Conservation (phyloP, 75 land plant genomes). For the Cryptomeria japonica region DNA sequence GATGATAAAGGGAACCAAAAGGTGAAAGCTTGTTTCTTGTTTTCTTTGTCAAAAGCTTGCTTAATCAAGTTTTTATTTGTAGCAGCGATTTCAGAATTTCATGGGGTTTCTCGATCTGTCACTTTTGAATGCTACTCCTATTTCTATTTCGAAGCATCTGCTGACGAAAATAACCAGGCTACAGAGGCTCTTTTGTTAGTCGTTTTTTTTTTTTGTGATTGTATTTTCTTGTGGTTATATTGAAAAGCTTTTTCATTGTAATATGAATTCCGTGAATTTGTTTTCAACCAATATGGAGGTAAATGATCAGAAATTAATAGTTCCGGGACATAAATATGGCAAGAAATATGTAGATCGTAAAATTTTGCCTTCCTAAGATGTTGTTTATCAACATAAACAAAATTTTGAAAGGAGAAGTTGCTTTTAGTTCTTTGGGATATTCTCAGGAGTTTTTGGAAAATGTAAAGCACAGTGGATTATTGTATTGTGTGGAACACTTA, state of each 20-base stretch:
- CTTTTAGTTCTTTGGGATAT: not conserved
- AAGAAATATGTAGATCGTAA: not conserved
- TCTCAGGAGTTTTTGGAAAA: not conserved
- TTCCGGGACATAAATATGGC: not conserved
- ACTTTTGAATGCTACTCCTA: not conserved
- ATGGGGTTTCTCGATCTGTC: not conserved
- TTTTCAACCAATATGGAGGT: not conserved
- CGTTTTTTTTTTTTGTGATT: not conserved
- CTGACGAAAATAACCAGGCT: not conserved
- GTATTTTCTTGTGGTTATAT: not conserved
- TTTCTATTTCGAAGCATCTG: not conserved
- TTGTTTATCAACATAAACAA: not conserved
- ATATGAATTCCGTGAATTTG: not conserved
- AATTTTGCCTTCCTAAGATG: not conserved
- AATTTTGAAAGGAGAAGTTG: not conserved
- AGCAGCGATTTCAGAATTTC: not conserved
- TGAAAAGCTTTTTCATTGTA: not conserved
- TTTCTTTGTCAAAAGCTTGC: not conserved
- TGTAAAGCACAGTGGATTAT: not conserved
- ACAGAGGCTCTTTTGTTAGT: not conserved
- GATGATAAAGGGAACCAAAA: slow-evolving; percentile 54
- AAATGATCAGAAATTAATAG: not conserved
- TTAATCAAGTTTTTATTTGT: not conserved
- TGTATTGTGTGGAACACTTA: not conserved
- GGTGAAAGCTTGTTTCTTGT: slow-evolving; percentile 12